These are phyloP conservation scores for Botryococcus braunii DNA, from an alignment of 163 green algal genomes.

Conservation along the genomic window DNA sequence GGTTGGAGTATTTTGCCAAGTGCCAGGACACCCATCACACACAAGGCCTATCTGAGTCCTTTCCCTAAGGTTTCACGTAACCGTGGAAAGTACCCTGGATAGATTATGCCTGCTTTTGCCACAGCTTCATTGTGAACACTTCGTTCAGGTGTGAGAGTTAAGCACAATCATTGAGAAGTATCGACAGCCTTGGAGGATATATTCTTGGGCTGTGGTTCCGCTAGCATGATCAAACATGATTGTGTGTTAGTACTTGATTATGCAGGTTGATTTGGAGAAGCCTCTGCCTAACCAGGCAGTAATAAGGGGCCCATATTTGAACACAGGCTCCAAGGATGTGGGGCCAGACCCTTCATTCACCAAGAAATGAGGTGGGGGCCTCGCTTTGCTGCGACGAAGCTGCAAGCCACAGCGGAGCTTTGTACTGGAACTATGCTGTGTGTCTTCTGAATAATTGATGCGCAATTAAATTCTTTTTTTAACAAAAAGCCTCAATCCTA, in stretches of 20 bases:
- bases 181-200: background rate
- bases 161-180: background rate
- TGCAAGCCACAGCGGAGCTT: too few relatives aligned
- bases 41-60: too few relatives aligned
- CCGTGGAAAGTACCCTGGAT: background rate
- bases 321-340: slow-evolving; percentile 47
- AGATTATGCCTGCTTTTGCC: background rate
- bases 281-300: slow-evolving; percentile 10
- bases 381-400: background rate
- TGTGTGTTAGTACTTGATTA: background rate
- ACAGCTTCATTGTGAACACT: background rate
- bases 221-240: background rate
- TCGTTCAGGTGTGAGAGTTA: background rate
- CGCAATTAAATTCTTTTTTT: background rate
- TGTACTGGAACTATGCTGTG: background rate
- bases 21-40: too few relatives aligned
- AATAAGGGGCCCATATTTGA: slow-evolving; percentile 52
- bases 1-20: too few relatives aligned
- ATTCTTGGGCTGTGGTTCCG: background rate
- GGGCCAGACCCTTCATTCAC: slow-evolving; percentile 33
- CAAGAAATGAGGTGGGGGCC: slow-evolving; percentile 3
- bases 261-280: slow-evolving; percentile 20
- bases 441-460: background rate
- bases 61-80: background rate
- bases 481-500: background rate